phyloP scores from a whole-genome alignment of 108 stramenopile genomes.

The Nitzschia sp. region DNA sequence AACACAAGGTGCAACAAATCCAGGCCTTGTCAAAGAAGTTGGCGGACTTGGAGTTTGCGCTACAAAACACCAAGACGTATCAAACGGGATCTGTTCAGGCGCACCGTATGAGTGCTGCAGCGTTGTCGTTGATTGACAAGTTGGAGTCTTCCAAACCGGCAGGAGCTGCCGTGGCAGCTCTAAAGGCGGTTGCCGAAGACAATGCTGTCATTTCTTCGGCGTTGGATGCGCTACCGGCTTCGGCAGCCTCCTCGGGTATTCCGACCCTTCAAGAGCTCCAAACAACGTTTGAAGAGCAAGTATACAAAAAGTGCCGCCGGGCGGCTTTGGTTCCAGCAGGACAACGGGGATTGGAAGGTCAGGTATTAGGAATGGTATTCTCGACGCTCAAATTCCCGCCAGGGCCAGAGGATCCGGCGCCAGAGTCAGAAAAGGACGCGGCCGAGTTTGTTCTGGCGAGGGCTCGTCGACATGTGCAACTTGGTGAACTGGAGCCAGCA shows the following conservation, averaged over 20 bases:
- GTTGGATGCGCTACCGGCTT: conserved; percentile 16
- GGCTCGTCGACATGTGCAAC: conserved; percentile 64
- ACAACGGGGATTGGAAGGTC: conserved; percentile 64
- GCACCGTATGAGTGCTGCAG: conserved; percentile 76
- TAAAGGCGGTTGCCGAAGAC: conserved; percentile 56
- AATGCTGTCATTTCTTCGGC: conserved; percentile 42
- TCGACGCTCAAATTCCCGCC: conserved; percentile 66
- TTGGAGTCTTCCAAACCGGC: conserved; percentile 61
- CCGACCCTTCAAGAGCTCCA: conserved; percentile 78
- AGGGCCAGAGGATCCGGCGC: conserved; percentile 57
- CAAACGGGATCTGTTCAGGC: conserved; percentile 65
- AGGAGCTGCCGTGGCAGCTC: conserved; percentile 59
- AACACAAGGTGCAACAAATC: conserved; percentile 47
- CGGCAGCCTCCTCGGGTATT: conserved; percentile 56
- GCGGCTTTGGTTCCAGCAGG: conserved; percentile 80
- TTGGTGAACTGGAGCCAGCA: conserved; percentile 77
- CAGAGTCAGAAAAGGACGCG: conserved; percentile 55
- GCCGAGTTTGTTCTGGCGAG: conserved; percentile 70
- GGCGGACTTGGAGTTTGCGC: conserved; percentile 48
- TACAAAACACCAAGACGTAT: conserved; percentile 51
- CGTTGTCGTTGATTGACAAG: conserved; percentile 70
- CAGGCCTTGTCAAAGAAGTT: conserved; percentile 56
- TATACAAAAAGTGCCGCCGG: conserved; percentile 56
- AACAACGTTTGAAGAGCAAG: conserved; percentile 55
- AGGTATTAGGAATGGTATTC: conserved; percentile 77